A percentile compares a stretch with the other conserved stretches of the same genome.
These are phyloP conservation scores for Colletotrichum limetticola DNA, from an alignment of 2,329 filamentous ascomycete species.

Conservation along the genomic window DNA sequence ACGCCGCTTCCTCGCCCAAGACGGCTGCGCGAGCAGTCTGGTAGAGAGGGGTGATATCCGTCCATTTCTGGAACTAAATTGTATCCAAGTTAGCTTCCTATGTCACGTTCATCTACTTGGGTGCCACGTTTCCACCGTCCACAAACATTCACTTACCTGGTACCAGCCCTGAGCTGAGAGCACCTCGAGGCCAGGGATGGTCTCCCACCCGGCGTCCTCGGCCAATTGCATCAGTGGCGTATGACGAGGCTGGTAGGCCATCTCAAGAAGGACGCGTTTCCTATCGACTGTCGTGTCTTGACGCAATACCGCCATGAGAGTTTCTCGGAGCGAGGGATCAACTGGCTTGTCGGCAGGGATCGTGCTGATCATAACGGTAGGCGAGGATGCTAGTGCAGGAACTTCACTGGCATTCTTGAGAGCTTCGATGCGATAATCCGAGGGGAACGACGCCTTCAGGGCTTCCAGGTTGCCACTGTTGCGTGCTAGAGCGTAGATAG, in stretches of 20 bases:
- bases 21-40: conserved; percentile 73
- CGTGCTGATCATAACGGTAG: conserved; percentile 84
- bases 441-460: conserved; percentile 79
- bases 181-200: conserved; percentile 88
- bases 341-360: conserved; percentile 91
- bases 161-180: conserved; percentile 89
- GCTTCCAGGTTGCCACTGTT: conserved; percentile 74
- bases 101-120: neutral
- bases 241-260: conserved; percentile 92
- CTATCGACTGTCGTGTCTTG: conserved; percentile 50
- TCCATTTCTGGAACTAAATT: conserved; percentile 82
- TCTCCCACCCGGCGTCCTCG: conserved; percentile 80
- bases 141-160: conserved; percentile 70
- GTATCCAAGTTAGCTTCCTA: conserved; percentile 37
- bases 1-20: conserved; percentile 3
- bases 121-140: neutral
- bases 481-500: conserved; percentile 89
- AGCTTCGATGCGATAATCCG: conserved; percentile 75
- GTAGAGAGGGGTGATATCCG: conserved; percentile 80
- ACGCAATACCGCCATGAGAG: conserved; percentile 67
- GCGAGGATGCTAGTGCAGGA: conserved; percentile 49
- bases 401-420: conserved; percentile 48
- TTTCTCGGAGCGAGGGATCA: conserved; percentile 74
- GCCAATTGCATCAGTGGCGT: conserved; percentile 90
- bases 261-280: conserved; percentile 80